These are phyloP conservation scores for Pyrenophora seminiperda DNA, from an alignment of 2,329 filamentous ascomycete genomes.

Conservation along the genomic window DNA sequence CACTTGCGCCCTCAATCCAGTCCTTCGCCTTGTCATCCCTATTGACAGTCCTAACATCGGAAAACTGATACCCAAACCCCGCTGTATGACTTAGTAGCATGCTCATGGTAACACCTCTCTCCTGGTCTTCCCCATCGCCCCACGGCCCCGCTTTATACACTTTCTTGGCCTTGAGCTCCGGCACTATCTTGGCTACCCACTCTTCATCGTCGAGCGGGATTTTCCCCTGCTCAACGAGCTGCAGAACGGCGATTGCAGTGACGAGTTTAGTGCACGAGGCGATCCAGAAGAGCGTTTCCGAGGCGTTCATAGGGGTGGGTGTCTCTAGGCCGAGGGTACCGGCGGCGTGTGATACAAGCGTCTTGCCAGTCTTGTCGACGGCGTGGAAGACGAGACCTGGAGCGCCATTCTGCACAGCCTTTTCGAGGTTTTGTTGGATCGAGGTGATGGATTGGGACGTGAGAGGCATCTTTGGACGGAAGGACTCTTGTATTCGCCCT, in stretches of 20 bases:
- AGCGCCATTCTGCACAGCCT: conserved; percentile 40
- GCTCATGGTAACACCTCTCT: conserved; percentile 55
- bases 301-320: conserved; percentile 61
- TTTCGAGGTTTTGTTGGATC: conserved; percentile 47
- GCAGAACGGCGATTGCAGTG: conserved; percentile 40
- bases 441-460: conserved; percentile 34
- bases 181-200: conserved; percentile 38
- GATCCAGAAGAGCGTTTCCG: conserved; percentile 63
- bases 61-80: conserved; percentile 57
- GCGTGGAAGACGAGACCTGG: conserved; percentile 54
- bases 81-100: conserved; percentile 59
- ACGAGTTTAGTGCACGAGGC: conserved; percentile 57
- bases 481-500: neutral
- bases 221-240: conserved; percentile 47
- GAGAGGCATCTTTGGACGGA: conserved; percentile 34
- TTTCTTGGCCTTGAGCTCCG: conserved; percentile 51
- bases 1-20: conserved; percentile 38
- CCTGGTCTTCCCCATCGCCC: conserved; percentile 44
- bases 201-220: conserved; percentile 44
- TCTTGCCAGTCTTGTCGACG: conserved; percentile 52
- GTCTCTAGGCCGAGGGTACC: conserved; percentile 49
- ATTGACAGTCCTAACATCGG: conserved; percentile 46
- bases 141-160: conserved; percentile 40
- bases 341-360: conserved; percentile 50
- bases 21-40: conserved; percentile 44